Conservation (phyloP, 495 filamentous ascomycete genomes). For the Xylaria castorea region DNA sequence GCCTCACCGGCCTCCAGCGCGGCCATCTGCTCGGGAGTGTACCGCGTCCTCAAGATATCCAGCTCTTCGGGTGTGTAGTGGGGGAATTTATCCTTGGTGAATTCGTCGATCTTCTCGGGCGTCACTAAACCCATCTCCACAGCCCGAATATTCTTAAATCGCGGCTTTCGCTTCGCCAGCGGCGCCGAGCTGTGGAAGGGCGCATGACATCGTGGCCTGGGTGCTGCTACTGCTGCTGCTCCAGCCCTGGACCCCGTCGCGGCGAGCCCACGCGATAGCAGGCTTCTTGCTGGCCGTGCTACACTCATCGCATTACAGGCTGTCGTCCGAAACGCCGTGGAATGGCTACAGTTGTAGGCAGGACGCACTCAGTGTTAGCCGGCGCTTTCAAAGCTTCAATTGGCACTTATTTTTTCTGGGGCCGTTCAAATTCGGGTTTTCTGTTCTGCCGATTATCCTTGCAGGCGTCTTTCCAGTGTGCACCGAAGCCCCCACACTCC, state of each 20-base stretch:
- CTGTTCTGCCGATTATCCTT: constrained; percentile 24
- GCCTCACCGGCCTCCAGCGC: constrained; percentile 87
- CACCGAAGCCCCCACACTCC: not conserved
- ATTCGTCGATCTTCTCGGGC: constrained; percentile 49
- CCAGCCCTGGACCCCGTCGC: constrained; percentile 23
- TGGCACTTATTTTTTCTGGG: constrained; percentile 32
- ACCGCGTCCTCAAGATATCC: constrained; percentile 64
- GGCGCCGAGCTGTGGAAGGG: constrained; percentile 54
- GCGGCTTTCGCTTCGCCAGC: constrained; percentile 48
- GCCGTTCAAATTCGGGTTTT: constrained; percentile 24
- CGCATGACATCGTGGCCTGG: constrained; percentile 41
- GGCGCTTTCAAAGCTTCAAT: constrained; percentile 17
- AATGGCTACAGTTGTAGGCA: constrained; percentile 28
- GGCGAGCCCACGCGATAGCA: constrained; percentile 42
- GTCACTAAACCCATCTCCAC: constrained; percentile 50
- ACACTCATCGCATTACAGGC: constrained; percentile 42
- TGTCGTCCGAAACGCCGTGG: constrained; percentile 27
- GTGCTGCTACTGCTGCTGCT: constrained; percentile 21
- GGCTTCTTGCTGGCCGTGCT: constrained; percentile 41
- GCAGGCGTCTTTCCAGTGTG: not conserved
- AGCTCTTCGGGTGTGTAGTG: constrained; percentile 75
- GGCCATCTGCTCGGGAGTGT: constrained; percentile 80
- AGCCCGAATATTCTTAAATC: constrained; percentile 53
- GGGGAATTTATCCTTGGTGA: constrained; percentile 58
- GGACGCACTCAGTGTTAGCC: constrained; percentile 8